Evolutionary conservation across 495 filamentous ascomycete genomes (phyloP), one percentile per base, ranked within the genome.

Genomic region (Elaphomyces granulatus): DNA sequence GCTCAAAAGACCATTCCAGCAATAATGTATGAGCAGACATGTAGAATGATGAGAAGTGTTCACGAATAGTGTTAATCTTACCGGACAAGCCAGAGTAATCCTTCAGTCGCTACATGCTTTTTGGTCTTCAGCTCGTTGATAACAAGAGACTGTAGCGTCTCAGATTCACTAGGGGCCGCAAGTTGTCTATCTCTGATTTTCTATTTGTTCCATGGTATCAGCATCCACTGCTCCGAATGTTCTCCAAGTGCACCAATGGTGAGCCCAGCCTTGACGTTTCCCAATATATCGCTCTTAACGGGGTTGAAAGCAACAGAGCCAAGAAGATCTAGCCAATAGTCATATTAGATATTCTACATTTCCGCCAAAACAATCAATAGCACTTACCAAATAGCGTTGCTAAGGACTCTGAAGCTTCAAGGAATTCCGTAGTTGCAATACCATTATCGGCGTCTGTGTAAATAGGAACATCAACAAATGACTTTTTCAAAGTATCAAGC

Each of bases 31-130:
- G n/a, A n/a, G n/a, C n/a, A n/a, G n/a, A n/a, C n/a, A n/a, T n/a
- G n/a, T n/a, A n/a, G n/a, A 37, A 41, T 33, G 32, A 42, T 40
- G 17, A n/a, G n/a, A n/a, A n/a, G n/a, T 46, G 37, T 26, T 35
- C 31, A 37, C 43, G 19, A 34, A 34, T 21, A 36, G 19, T 30
- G 36, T 15, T 15, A 41, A 15, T 63, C 67, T 43, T 67, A 94
- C 88, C 90, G 83, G 32, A 77, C 71, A 19, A 98, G 74, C 90
- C 90, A 98, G 16, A 94, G 57, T 32, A 96, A 67, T 14, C 87
- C 92, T 58, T 95, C 88, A 19, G 83, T 72, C 18, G 90, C 90
- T 33, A 59, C 73, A 59, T 94, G 81, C 56, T 87, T 81, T 61
- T 83, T 85, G 20, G 72, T 71, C 66, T 87, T 87, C 47, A 93